These are phyloP conservation scores for Forsythia viridissima DNA, from an alignment of 257 asterid genomes.

Conservation along the genomic window DNA sequence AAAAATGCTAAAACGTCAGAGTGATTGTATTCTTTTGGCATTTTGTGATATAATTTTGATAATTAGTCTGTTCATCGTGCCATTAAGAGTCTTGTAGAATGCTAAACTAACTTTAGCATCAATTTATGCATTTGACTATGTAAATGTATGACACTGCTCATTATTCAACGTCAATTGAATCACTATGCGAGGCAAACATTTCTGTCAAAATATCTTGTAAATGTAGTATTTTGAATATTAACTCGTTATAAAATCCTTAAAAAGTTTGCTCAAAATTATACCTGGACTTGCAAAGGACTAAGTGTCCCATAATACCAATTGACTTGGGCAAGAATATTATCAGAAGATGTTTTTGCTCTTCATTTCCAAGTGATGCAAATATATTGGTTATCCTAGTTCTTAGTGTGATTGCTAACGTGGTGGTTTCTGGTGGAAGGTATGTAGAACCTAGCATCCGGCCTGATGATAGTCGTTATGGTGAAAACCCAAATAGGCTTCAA, in stretches of 20 bases:
- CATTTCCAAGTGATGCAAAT: background rate
- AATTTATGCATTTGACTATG: background rate
- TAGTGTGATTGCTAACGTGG: constrained; percentile 32
- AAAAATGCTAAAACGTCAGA: background rate
- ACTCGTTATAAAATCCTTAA: background rate
- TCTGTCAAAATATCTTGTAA: constrained; percentile 5
- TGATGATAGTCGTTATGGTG: constrained; percentile 98
- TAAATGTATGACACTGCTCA: background rate
- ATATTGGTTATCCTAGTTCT: constrained; percentile 16
- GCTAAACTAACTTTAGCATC: constrained; percentile 3
- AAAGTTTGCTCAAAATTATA: background rate
- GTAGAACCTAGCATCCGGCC: constrained; percentile 98
- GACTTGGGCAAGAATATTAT: constrained; percentile 7
- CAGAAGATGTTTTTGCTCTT: constrained; percentile 10
- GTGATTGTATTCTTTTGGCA: background rate
- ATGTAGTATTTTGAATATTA: background rate
- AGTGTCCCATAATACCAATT: background rate
- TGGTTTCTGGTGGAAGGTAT: constrained; percentile 69
- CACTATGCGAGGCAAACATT: constrained; percentile 6
- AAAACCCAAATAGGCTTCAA: constrained; percentile 97
- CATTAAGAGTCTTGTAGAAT: background rate
- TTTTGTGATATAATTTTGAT: background rate
- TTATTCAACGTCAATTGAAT: background rate
- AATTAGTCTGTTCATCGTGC: background rate
- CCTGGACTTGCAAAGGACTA: background rate